Percentiles rank a stretch among this genome's conserved stretches.
Evolutionary conservation across 2,329 filamentous ascomycete genomes (phyloP).

Genomic region (Pseudogymnoascus destructans): DNA sequence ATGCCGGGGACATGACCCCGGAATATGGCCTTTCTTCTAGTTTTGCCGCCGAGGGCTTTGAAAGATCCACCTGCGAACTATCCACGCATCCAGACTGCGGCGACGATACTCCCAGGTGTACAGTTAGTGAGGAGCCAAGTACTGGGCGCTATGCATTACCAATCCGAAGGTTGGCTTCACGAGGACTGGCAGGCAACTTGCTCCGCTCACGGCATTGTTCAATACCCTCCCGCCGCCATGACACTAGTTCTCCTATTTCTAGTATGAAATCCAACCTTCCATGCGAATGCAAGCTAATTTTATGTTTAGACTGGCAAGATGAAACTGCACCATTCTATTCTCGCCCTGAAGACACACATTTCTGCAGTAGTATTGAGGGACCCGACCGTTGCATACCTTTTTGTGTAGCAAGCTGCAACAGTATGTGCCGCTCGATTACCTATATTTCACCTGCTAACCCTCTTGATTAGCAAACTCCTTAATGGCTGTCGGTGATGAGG

Average conservation of each 20-base stretch:
- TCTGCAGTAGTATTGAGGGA: slow-evolving; percentile 19
- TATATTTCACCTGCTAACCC: slow-evolving; percentile 15
- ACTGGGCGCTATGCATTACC: background rate
- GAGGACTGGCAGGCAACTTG: background rate
- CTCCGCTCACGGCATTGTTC: background rate
- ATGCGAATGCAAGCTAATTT: slow-evolving; percentile 1
- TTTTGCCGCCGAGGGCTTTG: slow-evolving; percentile 8
- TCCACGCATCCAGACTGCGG: background rate
- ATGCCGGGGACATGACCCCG: background rate
- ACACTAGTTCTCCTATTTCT: slow-evolving; percentile 22
- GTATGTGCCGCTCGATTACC: slow-evolving; percentile 29
- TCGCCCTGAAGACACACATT: slow-evolving; percentile 21
- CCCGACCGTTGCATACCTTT: slow-evolving; percentile 39
- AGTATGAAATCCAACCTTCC: slow-evolving; percentile 16
- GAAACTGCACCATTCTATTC: slow-evolving; percentile 25
- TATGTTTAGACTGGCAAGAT: slow-evolving; percentile 23
- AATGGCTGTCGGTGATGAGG: slow-evolving; percentile 57
- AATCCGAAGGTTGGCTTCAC: background rate
- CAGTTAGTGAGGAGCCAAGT: background rate
- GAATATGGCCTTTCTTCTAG: background rate
- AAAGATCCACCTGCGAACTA: slow-evolving; percentile 13
- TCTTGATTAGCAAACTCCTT: slow-evolving; percentile 43
- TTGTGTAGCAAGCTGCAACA: slow-evolving; percentile 52
- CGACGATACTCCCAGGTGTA: background rate
- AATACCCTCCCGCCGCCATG: slow-evolving; percentile 14